A percentile compares a stretch with the other conserved stretches of the same genome.
These are phyloP conservation scores for Spiromyces aspiralis DNA, from an alignment of 371 early-diverging fungal species.

Conservation along the genomic window DNA sequence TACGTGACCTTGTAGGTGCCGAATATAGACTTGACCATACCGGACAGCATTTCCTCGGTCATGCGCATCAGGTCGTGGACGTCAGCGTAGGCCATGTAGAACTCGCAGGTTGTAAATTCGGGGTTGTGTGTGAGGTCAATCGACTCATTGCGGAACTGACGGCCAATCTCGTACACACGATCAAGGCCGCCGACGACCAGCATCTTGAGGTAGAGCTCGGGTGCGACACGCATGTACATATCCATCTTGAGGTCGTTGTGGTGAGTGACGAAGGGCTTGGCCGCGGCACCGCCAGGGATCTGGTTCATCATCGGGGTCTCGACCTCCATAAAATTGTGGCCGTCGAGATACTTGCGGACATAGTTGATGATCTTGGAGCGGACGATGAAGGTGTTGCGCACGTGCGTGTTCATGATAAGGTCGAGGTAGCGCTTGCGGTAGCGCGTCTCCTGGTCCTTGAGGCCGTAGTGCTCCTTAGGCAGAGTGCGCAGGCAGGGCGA, in stretches of 20 bases:
- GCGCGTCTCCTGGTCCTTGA: constrained; percentile 91
- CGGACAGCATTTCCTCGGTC: constrained; percentile 83
- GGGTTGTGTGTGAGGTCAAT: constrained; percentile 99
- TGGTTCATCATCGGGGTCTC: constrained; percentile 99
- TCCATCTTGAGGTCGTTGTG: constrained; percentile 99
- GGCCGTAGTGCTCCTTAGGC: constrained; percentile 92
- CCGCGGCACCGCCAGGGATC: constrained; percentile 99
- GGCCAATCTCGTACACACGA: constrained; percentile 99
- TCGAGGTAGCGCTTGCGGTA: constrained; percentile 99
- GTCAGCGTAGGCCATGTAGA: constrained; percentile 99
- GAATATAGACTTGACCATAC: constrained; percentile 83
- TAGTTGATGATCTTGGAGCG: constrained; percentile 90
- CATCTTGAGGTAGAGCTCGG: constrained; percentile 98
- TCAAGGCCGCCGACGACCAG: constrained; percentile 96
- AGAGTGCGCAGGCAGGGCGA: constrained; percentile 95
- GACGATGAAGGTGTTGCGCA: constrained; percentile 84
- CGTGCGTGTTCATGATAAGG: constrained; percentile 95
- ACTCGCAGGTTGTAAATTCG: constrained; percentile 99
- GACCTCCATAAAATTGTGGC: constrained; percentile 94
- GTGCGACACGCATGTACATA: constrained; percentile 97
- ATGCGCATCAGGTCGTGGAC: constrained; percentile 92
- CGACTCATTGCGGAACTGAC: constrained; percentile 98
- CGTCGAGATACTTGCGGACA: constrained; percentile 88
- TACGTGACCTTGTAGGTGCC: constrained; percentile 82
- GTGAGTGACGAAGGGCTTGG: constrained; percentile 98